phyloP scores from a whole-genome alignment of 179 eudicot species.

The Sideroxylon spinosum region DNA sequence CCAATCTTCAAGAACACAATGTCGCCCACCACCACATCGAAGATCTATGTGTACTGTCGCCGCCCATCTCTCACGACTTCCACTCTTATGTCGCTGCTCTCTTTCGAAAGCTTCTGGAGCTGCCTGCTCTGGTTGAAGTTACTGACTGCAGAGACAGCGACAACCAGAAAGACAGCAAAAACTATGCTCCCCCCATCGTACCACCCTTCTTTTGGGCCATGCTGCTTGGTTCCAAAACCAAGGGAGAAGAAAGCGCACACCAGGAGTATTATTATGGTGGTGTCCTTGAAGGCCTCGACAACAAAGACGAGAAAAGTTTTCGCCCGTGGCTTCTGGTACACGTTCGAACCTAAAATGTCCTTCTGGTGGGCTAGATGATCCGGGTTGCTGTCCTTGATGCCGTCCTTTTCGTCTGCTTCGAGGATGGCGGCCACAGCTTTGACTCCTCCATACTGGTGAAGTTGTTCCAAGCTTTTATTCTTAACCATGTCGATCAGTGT shows the following conservation, averaged over 20 bases:
- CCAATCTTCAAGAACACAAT: slow-evolving; percentile 35
- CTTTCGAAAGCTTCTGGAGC: slow-evolving; percentile 34
- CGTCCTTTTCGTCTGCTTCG: background rate
- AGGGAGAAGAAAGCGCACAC: slow-evolving; percentile 44
- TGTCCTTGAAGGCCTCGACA: slow-evolving; percentile 42
- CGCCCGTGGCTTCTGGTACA: background rate
- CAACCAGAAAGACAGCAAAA: slow-evolving; percentile 39
- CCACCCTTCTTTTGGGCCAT: slow-evolving; percentile 48
- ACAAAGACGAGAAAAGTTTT: background rate
- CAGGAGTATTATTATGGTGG: slow-evolving; percentile 35
- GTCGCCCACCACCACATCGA: slow-evolving; percentile 42
- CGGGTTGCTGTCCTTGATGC: background rate
- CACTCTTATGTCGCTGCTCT: slow-evolving; percentile 30
- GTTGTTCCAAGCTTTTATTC: background rate
- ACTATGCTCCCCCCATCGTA: slow-evolving; percentile 49
- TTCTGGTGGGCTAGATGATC: background rate
- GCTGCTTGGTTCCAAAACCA: slow-evolving; percentile 38
- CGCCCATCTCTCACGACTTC: slow-evolving; percentile 33
- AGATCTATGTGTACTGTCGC: slow-evolving; percentile 37
- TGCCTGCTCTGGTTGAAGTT: slow-evolving; percentile 40
- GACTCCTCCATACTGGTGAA: background rate
- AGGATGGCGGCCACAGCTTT: background rate
- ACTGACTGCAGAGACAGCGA: slow-evolving; percentile 36
- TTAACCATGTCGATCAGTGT: background rate
- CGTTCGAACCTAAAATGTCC: background rate